Base-by-base conservation (phyloP, 805 yeast species). In the Lachancea dasiensis region DNA sequence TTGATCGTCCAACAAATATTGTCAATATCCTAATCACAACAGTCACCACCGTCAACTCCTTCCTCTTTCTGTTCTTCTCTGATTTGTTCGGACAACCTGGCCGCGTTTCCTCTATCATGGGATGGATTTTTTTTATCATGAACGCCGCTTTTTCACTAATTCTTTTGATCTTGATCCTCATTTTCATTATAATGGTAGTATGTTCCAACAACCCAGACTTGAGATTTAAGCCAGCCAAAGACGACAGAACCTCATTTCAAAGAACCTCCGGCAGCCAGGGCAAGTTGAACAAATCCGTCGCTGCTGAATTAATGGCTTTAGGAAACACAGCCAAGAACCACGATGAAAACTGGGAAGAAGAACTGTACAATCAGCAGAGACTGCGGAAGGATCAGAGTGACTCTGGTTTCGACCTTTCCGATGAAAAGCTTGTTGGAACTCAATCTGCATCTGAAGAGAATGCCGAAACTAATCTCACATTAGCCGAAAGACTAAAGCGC, bases 161-260 rank as follows among this genome's bases (percentile, higher is more conserved):
- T 36, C 67, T 89, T 49, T 70, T 89, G 58, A 48, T 87, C 24
- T 61, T 80, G 65, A 80, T 85, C 51, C 69, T 87, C 43, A 77
- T 77, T 2, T 79, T 82, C 49, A 72, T 80, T 39, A 58, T 63
- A n/a, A 63, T 78, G 51, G 77, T 84, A 6, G 44, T 83, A 1
- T 68, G 79, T 48, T 79, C 89, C 23, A 85, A 81, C 67, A 86
- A 86, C 58, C 96, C 95, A 19, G 95, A 86, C 61, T 78, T 87
- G 8, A 75, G 92, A 60, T 83, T 83, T 58, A 85, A 83, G 36
- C 92, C 94, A 9, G 94, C 95, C 8, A 79, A 70, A 52, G 97
- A 89, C 63, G 96, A 89, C 60, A 79, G 97, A 73, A 79, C 86
- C 16, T 86, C 95, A 7, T 89, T 89, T 77, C 92, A 82, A 55